Evolutionary conservation across 2,329 filamentous ascomycete species (phyloP), one percentile per base, ranked within the genome.

Genomic region (Neonectria neomacrospora): DNA sequence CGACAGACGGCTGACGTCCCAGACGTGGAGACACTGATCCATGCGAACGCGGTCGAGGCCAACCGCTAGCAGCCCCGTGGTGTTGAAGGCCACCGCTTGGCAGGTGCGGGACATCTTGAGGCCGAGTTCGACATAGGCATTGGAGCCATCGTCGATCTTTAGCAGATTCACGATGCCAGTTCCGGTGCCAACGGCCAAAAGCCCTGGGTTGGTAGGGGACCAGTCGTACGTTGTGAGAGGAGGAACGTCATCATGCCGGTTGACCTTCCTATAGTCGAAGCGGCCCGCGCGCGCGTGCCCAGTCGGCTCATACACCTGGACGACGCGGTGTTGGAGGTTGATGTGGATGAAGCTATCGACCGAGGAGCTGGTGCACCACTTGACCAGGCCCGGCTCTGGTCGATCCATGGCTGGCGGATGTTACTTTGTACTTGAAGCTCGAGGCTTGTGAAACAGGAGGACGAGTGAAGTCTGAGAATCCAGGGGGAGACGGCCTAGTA

Each of bases 1-100:
- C 20, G 82, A 85, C 51, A 88, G 82, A 41, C 87, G 86, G 69
- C 87, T 90, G 58, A 94, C 84, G 76, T 96, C 92, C 86, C 92
- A 96, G 30, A 96, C 90, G 71, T 95, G 92, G 52, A 96, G 83
- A 71, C 91, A 94, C 66, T 91, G 88, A 74, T 96, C 93, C 77
- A 92, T 94, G 32, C 93, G 87, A 23, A 94, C 92, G 70, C 91
- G 86, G 72, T 96, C 93, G 54, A 96, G 82, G 1, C 91, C 93
- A 28, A 94, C 91, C 10, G 92, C 93, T 54, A 96, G 81, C 59
- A 91, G 83, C 18, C 91, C 90, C 5, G 83, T 84, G 3, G 87
- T 88, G 73, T 89, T 95, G 79, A 96, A 94, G 3, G 92, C 90
- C 42, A 96, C 91, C 1, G 92, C 91, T 72, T 95, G 93, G 71